Base-by-base conservation (phyloP, 148 eudicot genomes). In the Chenopodium quinoa region DNA sequence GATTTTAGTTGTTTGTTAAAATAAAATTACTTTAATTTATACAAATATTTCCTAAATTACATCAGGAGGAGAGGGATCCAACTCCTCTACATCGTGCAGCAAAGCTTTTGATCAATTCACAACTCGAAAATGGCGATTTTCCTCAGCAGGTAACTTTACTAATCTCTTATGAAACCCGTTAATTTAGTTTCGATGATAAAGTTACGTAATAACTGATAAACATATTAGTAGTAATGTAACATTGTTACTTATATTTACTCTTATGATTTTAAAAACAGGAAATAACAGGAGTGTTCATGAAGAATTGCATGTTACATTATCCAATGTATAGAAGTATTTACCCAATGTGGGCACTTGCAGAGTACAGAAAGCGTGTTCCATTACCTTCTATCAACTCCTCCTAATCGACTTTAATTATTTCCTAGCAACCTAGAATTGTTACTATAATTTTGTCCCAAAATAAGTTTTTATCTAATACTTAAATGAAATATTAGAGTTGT, bases 121-220 rank as follows among this genome's bases (percentile, higher is more conserved):
- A 87, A 40, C 27, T 81, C 48, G 86, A 86, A 37, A 75, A 80
- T 71, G 89, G 89, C 13, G 89, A 85, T 32, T 87, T 85, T 32
- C 88, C 88, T 1, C 89, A 87, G 54, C 84, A 87, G 88, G 88
- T 87, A 40, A 73, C 25, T 17, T 7, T 32, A 16, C 23, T 7
- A 17, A 14, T 56, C 62, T 56, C 62, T 4, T 56, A 56, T 19
- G 4, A 56, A 3, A 3, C 13, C 56, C 17, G 16, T 56, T 56
- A 17, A 50, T 50, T 11, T 0, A 25, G 11, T 67, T 67, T 1
- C 4, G 1, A 23, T 5, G 4, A 20, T 20, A 1, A 1, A 7
- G 5, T 40, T 40, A 40, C 7, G 44, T 40, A 40, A 6, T 40
- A 40, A 40, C 5, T 40, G 7, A 40, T 40, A 40, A 40, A 32